phyloP scores from a whole-genome alignment of 1,284 basidiomycete genomes.

The Fomes fomentarius region DNA sequence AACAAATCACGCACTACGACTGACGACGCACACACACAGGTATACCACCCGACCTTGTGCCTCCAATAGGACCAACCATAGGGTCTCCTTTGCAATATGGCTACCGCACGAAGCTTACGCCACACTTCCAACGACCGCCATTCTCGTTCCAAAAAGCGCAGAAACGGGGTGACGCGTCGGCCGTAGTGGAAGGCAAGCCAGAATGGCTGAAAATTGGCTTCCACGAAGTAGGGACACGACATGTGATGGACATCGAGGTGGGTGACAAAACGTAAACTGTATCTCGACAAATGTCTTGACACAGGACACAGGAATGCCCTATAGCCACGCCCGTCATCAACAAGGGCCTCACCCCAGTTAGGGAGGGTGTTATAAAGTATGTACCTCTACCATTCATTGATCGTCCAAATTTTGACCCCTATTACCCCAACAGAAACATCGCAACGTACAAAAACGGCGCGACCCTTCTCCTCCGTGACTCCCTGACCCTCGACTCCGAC shows the following conservation, averaged over 20 bases:
- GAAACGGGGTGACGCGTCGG: conserved; percentile 27
- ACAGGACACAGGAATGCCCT: conserved; percentile 75
- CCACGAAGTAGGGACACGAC: conserved; percentile 77
- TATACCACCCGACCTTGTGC: conserved; percentile 62
- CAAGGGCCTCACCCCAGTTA: conserved; percentile 61
- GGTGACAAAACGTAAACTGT: conserved; percentile 22
- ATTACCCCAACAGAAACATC: conserved; percentile 61
- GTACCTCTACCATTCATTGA: conserved; percentile 24
- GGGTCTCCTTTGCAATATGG: conserved; percentile 87
- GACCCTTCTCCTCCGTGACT: conserved; percentile 91
- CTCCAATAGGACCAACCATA: conserved; percentile 76
- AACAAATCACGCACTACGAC: no score
- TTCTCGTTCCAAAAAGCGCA: conserved; percentile 47
- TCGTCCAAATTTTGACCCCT: neutral
- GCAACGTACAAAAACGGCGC: conserved; percentile 87
- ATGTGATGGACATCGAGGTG: conserved; percentile 94
- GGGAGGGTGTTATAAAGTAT: conserved; percentile 73
- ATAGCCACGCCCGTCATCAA: conserved; percentile 90
- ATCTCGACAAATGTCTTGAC: neutral
- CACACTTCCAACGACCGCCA: conserved; percentile 89
- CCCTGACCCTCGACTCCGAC: conserved; percentile 46
- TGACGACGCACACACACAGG: conserved; percentile 38
- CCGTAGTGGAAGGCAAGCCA: conserved; percentile 40
- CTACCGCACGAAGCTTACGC: conserved; percentile 97
- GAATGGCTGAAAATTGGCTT: conserved; percentile 89